These are phyloP conservation scores for Glaciozyma antarctica DNA, from an alignment of 768 basidiomycete species.

Conservation along the genomic window DNA sequence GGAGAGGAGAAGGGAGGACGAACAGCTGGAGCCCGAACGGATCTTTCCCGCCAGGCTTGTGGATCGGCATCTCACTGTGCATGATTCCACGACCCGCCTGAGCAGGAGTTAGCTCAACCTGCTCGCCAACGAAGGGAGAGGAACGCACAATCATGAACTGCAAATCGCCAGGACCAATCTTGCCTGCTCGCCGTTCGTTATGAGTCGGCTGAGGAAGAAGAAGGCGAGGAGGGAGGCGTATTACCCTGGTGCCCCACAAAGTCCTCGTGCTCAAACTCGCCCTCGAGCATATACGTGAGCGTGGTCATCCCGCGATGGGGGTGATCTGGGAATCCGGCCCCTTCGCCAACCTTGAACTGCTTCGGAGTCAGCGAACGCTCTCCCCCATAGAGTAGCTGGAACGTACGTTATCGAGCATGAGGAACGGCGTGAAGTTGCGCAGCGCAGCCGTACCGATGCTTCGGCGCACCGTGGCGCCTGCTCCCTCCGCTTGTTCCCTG, in stretches of 20 bases:
- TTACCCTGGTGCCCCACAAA: slow-evolving; percentile 75
- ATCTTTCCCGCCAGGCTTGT: slow-evolving; percentile 55
- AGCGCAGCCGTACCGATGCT: slow-evolving; percentile 69
- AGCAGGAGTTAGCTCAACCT: no score
- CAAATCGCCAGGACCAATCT: slow-evolving; percentile 59
- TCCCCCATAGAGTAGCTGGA: neutral
- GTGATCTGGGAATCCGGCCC: slow-evolving; percentile 61
- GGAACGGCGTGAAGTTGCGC: slow-evolving; percentile 77
- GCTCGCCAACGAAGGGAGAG: no score
- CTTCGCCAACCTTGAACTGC: slow-evolving; percentile 62
- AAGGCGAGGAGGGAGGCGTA: neutral
- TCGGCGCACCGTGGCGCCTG: slow-evolving; percentile 69
- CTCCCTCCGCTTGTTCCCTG: slow-evolving; percentile 50
- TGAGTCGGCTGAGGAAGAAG: slow-evolving; percentile 41
- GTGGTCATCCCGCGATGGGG: slow-evolving; percentile 63
- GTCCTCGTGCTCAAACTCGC: slow-evolving; percentile 69
- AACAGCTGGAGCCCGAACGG: slow-evolving; percentile 71
- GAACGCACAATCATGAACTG: slow-evolving; percentile 53
- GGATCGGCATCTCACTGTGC: slow-evolving; percentile 62
- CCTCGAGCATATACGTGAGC: slow-evolving; percentile 75
- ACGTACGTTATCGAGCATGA: slow-evolving; percentile 49
- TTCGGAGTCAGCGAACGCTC: slow-evolving; percentile 40
- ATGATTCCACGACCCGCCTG: slow-evolving; percentile 19
- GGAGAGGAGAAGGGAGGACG: neutral
- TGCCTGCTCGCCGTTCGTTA: slow-evolving; percentile 9